These are phyloP conservation scores for Acanthamoeba sp. DNA, from an alignment of 208 protist genomes.

Conservation along the genomic window DNA sequence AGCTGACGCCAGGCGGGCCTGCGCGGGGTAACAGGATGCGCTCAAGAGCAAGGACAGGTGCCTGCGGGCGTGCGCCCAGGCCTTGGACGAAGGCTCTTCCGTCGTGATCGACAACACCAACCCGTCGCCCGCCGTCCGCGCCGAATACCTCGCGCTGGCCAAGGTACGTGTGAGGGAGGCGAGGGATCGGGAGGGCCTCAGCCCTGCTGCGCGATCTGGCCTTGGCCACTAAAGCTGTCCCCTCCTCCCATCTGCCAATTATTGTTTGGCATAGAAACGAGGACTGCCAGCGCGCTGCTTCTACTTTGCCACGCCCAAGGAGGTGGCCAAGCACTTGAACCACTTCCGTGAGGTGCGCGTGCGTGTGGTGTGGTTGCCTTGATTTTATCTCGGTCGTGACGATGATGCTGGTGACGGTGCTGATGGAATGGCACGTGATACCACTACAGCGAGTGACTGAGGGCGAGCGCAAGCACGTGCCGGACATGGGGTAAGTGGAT, in stretches of 20 bases:
- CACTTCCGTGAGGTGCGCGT: conserved; percentile 78
- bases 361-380: background rate
- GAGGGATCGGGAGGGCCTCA: no score
- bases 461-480: conserved; percentile 12
- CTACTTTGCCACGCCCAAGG: conserved; percentile 86
- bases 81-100: conserved; percentile 87
- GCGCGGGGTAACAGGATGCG: conserved; percentile 83
- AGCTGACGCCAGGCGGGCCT: background rate
- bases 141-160: conserved; percentile 88
- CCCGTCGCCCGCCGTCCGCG: conserved; percentile 85
- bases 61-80: conserved; percentile 81
- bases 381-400: no score
- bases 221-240: no score
- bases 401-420: no score
- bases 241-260: background rate
- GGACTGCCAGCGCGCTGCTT: conserved; percentile 89
- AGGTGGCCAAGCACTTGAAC: conserved; percentile 92
- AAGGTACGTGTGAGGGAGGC: no score
- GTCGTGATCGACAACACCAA: conserved; percentile 96
- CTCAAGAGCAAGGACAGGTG: conserved; percentile 91
- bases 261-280: background rate
- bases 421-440: no score
- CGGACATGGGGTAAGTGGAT: conserved; percentile 1
- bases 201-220: no score
- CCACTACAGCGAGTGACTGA: conserved; percentile 30